phyloP scores from a whole-genome alignment of 1,139 yeast genomes.

The Taphrina wiesneri region DNA sequence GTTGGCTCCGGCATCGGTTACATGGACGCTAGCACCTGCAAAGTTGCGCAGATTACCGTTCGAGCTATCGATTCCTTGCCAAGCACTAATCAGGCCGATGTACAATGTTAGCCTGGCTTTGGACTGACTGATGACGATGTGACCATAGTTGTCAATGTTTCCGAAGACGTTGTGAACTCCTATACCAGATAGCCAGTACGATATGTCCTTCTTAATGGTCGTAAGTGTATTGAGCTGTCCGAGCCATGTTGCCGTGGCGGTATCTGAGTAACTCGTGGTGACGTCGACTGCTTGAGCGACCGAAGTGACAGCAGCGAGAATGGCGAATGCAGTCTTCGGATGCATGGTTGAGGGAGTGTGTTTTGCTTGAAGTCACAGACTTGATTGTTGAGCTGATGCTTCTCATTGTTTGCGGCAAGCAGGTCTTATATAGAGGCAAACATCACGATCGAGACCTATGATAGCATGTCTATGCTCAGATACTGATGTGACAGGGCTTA shows the following conservation, averaged over 20 bases:
- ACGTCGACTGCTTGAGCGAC: background rate
- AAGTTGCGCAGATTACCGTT: conserved; percentile 15
- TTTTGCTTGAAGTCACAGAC: conserved; percentile 1
- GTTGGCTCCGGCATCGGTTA: conserved; percentile 1
- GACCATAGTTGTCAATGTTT: conserved; percentile 17
- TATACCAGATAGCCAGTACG: conserved; percentile 16
- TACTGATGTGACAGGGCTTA: background rate
- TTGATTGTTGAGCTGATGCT: background rate
- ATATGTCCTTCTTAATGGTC: background rate
- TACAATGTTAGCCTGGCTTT: background rate
- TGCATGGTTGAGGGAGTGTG: background rate
- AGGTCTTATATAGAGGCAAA: background rate
- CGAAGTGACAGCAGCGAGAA: background rate
- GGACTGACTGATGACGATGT: conserved; percentile 13
- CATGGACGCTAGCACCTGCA: conserved; percentile 16
- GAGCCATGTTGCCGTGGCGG: background rate
- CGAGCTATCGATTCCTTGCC: background rate
- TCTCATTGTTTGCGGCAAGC: background rate
- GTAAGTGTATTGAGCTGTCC: background rate
- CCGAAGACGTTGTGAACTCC: conserved; percentile 8
- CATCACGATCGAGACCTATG: too few relatives aligned
- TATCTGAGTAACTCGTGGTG: background rate
- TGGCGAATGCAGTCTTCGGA: background rate
- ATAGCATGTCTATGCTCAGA: background rate
- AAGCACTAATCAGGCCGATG: background rate